Base-by-base conservation (phyloP, 306 rosid species). In the Rosa multiflora region DNA sequence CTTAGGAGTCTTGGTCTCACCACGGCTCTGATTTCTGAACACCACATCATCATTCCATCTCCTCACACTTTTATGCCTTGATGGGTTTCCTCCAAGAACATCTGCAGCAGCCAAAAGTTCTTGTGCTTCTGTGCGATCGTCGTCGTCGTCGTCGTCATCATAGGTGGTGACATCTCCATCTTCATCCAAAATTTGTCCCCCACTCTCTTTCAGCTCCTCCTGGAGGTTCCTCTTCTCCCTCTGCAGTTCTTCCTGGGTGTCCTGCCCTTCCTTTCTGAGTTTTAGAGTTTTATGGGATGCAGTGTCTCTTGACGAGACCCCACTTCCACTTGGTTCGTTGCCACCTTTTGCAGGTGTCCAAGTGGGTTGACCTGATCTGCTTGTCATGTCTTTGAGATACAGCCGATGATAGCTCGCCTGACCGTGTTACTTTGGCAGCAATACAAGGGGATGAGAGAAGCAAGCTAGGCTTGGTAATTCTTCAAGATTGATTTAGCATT, bases 261-360 rank as follows among this genome's bases (percentile, higher is more conserved):
- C 99, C 83, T 94, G 97, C 47, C 97, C 97, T 0, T 89, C 97
- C 81, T 83, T 94, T 86, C 97, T 92, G 1, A 97, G 96, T 74
- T 92, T 92, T 35, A 94, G 79, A 73, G 86, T 82, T 10, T 97
- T 94, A 77, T 94, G 98, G 13, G 98, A 62, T 3, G 98, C 98
- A 51, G 92, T 82, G 67, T 94, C 98, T 75, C 97, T 85, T 4
- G 98, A 94, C 0, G 98, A 92, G 72, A 94, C 91, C 78, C 97
- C 89, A 29, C 95, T 84, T 58, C 97, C 99, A 1, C 99, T 97
- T 87, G 92, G 97, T 64, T 94, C 97, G 59, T 92, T 88, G 29
- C 99, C 99, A 69, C 97, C 99, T 82, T 94, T 94, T 1, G 99
- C 99, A 17, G 97, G 95, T 37, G 97, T 97, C 97, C 99, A 92